Evolutionary conservation across 345 rosid species (phyloP).

Genomic region (Cardamine resedifolia): DNA sequence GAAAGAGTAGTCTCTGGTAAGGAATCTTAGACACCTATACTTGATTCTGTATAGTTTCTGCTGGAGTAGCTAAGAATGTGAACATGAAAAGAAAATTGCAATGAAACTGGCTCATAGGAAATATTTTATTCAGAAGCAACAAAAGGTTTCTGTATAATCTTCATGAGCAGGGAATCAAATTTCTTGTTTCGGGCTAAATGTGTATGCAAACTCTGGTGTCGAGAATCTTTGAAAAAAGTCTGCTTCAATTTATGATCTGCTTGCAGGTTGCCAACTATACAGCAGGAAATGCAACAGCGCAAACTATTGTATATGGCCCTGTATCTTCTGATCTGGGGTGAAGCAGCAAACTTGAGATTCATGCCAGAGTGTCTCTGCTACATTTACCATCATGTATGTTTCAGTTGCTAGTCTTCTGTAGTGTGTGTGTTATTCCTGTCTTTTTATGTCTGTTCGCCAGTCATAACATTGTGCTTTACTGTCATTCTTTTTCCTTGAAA

Average conservation of each 20-base stretch:
- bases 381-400: conserved; percentile 95
- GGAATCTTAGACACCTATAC: conserved; percentile 9
- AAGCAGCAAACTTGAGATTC: conserved; percentile 97
- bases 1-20: conserved; percentile 99
- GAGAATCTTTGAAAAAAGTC: background rate
- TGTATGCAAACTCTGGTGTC: conserved; percentile 16
- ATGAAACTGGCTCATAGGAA: background rate
- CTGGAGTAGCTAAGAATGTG: conserved; percentile 6
- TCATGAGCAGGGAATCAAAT: conserved; percentile 1
- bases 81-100: conserved; percentile 1
- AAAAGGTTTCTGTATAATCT: background rate
- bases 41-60: background rate
- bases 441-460: background rate
- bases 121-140: conserved; percentile 1
- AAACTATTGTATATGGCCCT: conserved; percentile 93
- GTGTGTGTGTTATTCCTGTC: conserved; percentile 8
- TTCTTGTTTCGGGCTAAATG: background rate
- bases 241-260: conserved; percentile 17
- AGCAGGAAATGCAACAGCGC: conserved; percentile 98
- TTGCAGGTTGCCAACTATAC: conserved; percentile 98
- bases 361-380: conserved; percentile 99
- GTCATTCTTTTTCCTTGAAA: background rate
- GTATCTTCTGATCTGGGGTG: conserved; percentile 99
- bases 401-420: conserved; percentile 10
- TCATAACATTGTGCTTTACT: conserved; percentile 6